These are phyloP conservation scores for Phalaenopsis aphrodite DNA, from an alignment of 106 monocot species.

Conservation along the genomic window DNA sequence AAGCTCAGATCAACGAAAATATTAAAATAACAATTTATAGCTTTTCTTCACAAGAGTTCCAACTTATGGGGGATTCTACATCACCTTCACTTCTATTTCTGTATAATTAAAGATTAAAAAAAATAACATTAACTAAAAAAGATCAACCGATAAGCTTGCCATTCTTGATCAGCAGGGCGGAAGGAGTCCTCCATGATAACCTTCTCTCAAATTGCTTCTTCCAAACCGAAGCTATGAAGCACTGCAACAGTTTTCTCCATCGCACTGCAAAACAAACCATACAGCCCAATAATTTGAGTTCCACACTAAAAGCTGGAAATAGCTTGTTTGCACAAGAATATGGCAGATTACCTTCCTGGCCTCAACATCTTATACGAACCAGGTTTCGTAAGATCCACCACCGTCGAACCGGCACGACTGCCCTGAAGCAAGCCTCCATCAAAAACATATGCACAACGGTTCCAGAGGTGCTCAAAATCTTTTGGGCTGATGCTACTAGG, in stretches of 20 bases:
- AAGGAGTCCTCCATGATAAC: not conserved
- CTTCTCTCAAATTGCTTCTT: conserved; percentile 32
- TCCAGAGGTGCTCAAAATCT: conserved; percentile 85
- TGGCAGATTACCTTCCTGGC: conserved; percentile 54
- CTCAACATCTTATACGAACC: conserved; percentile 65
- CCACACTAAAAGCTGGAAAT: not conserved
- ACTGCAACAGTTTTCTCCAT: conserved; percentile 38
- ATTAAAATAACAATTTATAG: too few species aligned
- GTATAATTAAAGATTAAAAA: too few species aligned
- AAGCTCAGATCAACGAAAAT: too few species aligned
- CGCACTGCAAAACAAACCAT: conserved; percentile 45
- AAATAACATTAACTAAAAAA: too few species aligned
- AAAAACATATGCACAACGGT: conserved; percentile 61
- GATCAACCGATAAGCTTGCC: too few species aligned
- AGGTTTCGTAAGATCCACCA: conserved; percentile 65
- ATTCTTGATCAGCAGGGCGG: not conserved
- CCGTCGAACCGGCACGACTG: conserved; percentile 88
- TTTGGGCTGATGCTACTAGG: conserved; percentile 63
- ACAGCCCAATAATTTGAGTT: too few species aligned
- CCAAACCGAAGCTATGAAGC: conserved; percentile 35
- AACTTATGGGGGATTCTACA: too few species aligned
- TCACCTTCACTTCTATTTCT: too few species aligned
- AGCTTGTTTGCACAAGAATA: not conserved
- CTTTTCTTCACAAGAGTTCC: too few species aligned
- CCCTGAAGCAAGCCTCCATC: conserved; percentile 72